phyloP scores from a whole-genome alignment of 768 basidiomycete species.

The Sistotremastrum suecicum region DNA sequence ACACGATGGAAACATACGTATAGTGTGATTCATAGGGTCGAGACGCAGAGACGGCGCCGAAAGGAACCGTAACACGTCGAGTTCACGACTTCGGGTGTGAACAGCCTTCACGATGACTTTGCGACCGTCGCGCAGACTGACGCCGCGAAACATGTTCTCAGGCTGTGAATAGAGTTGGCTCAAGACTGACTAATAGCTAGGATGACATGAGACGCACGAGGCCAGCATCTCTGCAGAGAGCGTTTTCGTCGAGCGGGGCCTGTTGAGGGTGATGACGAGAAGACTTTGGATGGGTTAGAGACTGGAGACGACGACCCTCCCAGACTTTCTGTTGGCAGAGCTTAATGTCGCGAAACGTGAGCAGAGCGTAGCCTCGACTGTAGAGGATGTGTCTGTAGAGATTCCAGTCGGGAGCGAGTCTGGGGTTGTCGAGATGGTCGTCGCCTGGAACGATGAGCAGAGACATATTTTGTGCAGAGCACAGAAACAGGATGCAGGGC shows the following conservation, averaged over 20 bases:
- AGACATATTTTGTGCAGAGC: slow-evolving; percentile 25
- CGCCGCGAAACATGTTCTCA: slow-evolving; percentile 60
- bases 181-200: no score
- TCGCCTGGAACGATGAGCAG: slow-evolving; percentile 28
- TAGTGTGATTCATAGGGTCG: slow-evolving; percentile 62
- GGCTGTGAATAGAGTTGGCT: slow-evolving; percentile 25
- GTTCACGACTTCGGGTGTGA: slow-evolving; percentile 46
- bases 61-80: slow-evolving; percentile 40
- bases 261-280: slow-evolving; percentile 21
- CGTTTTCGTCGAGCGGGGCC: slow-evolving; percentile 32
- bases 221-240: slow-evolving; percentile 57
- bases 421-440: slow-evolving; percentile 32
- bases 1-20: slow-evolving; percentile 36
- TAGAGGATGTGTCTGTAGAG: slow-evolving; percentile 34
- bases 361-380: slow-evolving; percentile 43
- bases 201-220: slow-evolving; percentile 31
- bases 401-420: slow-evolving; percentile 49
- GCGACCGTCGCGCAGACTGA: slow-evolving; percentile 31
- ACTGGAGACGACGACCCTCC: slow-evolving; percentile 10
- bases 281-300: slow-evolving; percentile 8
- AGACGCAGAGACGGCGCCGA: slow-evolving; percentile 35
- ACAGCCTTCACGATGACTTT: slow-evolving; percentile 59
- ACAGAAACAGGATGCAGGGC: neutral
- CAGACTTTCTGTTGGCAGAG: slow-evolving; percentile 32
- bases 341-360: slow-evolving; percentile 56